Evolutionary conservation across 371 early-diverging fungal genomes (phyloP).

Genomic region (Homolaphlyctis polyrhiza): DNA sequence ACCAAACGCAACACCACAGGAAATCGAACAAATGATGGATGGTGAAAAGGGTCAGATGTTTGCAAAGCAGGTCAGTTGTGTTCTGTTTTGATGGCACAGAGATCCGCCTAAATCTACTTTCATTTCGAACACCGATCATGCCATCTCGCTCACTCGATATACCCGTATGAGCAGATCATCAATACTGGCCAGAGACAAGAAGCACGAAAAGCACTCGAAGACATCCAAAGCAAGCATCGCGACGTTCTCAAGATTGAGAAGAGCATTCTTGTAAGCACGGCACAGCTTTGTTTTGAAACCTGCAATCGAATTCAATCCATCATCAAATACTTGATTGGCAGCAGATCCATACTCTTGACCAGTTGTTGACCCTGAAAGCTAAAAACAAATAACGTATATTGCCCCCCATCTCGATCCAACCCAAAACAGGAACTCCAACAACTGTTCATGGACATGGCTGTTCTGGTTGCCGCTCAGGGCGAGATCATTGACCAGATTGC

Average conservation of each 20-base stretch:
- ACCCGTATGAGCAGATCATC: slow-evolving; percentile 52
- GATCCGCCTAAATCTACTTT: too few relatives aligned
- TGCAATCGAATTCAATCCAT: neutral
- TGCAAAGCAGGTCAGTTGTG: slow-evolving; percentile 68
- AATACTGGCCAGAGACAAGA: slow-evolving; percentile 71
- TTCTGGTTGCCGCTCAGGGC: slow-evolving; percentile 77
- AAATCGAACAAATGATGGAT: slow-evolving; percentile 70
- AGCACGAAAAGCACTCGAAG: slow-evolving; percentile 71
- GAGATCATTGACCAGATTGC: slow-evolving; percentile 70
- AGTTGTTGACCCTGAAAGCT: neutral
- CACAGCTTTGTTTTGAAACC: neutral
- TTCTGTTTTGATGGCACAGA: neutral
- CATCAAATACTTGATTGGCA: neutral
- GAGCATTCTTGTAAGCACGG: slow-evolving; percentile 60
- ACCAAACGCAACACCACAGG: slow-evolving; percentile 78
- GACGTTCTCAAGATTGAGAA: slow-evolving; percentile 86
- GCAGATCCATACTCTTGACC: neutral
- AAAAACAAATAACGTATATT: neutral
- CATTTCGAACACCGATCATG: neutral
- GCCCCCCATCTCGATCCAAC: neutral
- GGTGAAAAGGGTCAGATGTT: slow-evolving; percentile 73
- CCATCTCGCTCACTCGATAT: neutral
- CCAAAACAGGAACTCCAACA: slow-evolving; percentile 71
- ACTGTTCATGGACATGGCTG: slow-evolving; percentile 86
- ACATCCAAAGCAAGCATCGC: slow-evolving; percentile 82